Percentiles rank a stretch among this genome's conserved stretches.
These are phyloP conservation scores for Apiotrichum gamsii DNA, from an alignment of 1,284 basidiomycete genomes.

Conservation along the genomic window DNA sequence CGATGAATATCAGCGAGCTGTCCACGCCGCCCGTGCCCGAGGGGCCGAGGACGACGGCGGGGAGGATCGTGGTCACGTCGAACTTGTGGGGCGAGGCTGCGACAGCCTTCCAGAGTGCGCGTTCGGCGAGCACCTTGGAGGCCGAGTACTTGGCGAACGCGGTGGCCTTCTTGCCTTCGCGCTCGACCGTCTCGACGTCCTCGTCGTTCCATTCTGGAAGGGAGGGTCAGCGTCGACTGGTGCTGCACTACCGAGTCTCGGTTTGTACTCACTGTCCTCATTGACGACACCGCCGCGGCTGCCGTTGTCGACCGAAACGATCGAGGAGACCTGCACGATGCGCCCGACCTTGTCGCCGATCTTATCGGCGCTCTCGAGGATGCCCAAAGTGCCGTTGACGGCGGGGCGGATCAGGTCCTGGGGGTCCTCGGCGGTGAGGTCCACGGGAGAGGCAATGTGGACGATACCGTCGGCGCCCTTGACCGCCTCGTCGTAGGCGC, in stretches of 20 bases:
- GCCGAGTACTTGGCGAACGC: slow-evolving; percentile 3
- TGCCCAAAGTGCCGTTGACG: not conserved
- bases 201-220: not conserved
- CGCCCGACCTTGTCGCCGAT: not conserved
- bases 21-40: not conserved
- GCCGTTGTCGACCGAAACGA: not conserved
- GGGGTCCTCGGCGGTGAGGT: not conserved
- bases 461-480: slow-evolving; percentile 58
- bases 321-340: not conserved
- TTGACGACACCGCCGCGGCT: too few species aligned
- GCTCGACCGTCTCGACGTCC: not conserved
- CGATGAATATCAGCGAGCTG: not conserved
- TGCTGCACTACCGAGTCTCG: too few species aligned
- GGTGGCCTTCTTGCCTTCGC: not conserved
- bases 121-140: slow-evolving; percentile 29
- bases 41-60: not conserved
- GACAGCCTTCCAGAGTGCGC: slow-evolving; percentile 28
- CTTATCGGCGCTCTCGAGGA: not conserved
- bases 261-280: too few species aligned
- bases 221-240: too few species aligned
- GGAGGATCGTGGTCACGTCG: slow-evolving; percentile 7
- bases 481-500: slow-evolving; percentile 62
- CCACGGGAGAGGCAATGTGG: slow-evolving; percentile 20
- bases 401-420: not conserved
- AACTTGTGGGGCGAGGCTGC: not conserved